Conservation (phyloP, 179 eudicot species). For the Nepenthes alata region DNA sequence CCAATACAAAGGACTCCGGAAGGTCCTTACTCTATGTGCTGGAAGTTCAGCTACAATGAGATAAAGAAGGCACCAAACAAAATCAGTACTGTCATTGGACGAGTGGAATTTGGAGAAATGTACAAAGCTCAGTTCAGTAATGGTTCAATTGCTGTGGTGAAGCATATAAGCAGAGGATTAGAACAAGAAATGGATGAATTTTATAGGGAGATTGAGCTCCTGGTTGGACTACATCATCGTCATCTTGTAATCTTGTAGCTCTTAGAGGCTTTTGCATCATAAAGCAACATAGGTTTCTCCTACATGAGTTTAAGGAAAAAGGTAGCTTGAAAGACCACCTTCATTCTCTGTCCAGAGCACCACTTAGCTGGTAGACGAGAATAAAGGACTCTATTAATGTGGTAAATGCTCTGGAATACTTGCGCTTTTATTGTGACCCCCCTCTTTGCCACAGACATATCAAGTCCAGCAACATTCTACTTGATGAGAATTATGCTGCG, state of each 20-base stretch:
- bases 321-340: conserved; percentile 96
- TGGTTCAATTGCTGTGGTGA: conserved; percentile 63
- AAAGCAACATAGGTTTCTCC: conserved; percentile 73
- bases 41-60: conserved; percentile 67
- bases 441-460: no score
- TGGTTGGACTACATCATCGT: conserved; percentile 84
- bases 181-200: conserved; percentile 94
- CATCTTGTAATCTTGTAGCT: conserved; percentile 91
- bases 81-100: conserved; percentile 64
- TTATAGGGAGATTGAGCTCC: conserved; percentile 84
- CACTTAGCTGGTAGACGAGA: no score
- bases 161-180: conserved; percentile 65
- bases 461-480: no score
- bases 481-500: no score
- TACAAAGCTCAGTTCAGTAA: conserved; percentile 71
- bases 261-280: conserved; percentile 71
- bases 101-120: conserved; percentile 91
- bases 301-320: conserved; percentile 81
- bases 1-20: conserved; percentile 46
- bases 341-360: conserved; percentile 13
- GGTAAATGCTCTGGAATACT: no score
- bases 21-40: conserved; percentile 63
- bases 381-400: no score
- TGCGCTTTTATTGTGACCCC: no score
- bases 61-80: conserved; percentile 70